Evolutionary conservation across 345 rosid species (phyloP).

Genomic region (Eucalyptus brandiana): DNA sequence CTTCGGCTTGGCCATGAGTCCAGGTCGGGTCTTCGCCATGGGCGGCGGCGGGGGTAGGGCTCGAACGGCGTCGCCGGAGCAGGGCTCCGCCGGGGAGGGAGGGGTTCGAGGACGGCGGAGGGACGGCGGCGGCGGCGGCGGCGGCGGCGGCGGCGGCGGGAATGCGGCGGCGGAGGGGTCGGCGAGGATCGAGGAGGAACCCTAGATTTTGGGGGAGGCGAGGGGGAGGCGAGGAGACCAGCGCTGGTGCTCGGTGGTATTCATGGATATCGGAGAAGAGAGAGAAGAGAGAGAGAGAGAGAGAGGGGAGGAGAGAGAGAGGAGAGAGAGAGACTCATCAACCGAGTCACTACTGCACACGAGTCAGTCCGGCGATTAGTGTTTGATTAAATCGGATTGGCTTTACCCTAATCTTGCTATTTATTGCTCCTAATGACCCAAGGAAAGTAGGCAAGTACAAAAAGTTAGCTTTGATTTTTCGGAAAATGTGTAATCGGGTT

Average conservation of each 20-base stretch:
- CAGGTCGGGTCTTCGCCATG: conserved; percentile 86
- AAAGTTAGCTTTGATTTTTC: no score
- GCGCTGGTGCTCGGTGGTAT: neutral
- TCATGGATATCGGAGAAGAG: neutral
- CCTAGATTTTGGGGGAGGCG: conserved; percentile 12
- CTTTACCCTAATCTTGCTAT: neutral
- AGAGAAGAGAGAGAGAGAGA: neutral
- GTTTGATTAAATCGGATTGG: neutral
- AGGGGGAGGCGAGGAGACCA: neutral
- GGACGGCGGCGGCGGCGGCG: neutral
- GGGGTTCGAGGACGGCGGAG: neutral
- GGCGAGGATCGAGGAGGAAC: conserved; percentile 1
- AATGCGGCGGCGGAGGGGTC: neutral
- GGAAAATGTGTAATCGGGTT: neutral
- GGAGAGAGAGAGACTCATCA: neutral
- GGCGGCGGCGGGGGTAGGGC: neutral
- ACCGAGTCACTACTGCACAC: neutral
- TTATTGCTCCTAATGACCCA: neutral
- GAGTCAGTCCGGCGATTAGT: neutral
- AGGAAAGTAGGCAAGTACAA: neutral
- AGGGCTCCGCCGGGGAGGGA: neutral
- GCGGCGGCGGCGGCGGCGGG: neutral
- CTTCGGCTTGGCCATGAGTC: conserved; percentile 12
- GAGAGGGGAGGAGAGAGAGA: neutral
- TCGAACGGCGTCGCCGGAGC: neutral